Base-by-base conservation (phyloP, 176 grass and related monocot species). In the Luzula sylvatica region DNA sequence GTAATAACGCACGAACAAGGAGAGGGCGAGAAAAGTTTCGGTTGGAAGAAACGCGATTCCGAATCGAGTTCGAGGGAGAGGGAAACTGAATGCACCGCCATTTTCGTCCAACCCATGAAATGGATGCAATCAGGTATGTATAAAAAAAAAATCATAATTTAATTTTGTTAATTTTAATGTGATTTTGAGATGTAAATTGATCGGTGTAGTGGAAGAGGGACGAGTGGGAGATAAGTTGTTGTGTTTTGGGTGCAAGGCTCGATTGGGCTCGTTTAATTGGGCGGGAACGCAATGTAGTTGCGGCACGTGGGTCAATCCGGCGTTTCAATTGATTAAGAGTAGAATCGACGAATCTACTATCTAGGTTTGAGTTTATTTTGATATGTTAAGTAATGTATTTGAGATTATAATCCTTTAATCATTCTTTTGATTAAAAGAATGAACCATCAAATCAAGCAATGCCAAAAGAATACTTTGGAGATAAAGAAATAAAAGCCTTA, bases 91-190 rank as follows among this genome's bases (percentile, higher is more conserved):
- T 89, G 90, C 20, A 77, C 74, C 5, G 65, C 74, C 49, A 82
- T 96, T 70, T 96, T 77, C 23, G 77, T 96, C 41, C 73, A 96
- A 50, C 74, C 90, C 30, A 79, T 96, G 80, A 96, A 89, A 58
- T 89, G 90, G 84, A 89, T 96, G 84, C 50, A 79, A 74, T 30
- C 84, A 20, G 77, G 90, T 96, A 28, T n/a, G n/a, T n/a, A n/a
- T n/a, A n/a, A n/a, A n/a, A n/a, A n/a, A n/a, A 3, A 35, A 8
- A 29, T 20, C 9, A 1, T 4, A 45, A 45, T 8, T 14, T 9
- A 45, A 58, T 19, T n/a, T n/a, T n/a, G n/a, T n/a, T n/a, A n/a
- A 49, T 55, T 38, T 58, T 23, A 16, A 21, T 65, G 27, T 26
- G 35, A 46, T 18, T 40, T 38, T 26, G 17, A 18, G 7, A 0